Conservation (phyloP, 345 rosid species). For the Crucihimalaya himalaica region DNA sequence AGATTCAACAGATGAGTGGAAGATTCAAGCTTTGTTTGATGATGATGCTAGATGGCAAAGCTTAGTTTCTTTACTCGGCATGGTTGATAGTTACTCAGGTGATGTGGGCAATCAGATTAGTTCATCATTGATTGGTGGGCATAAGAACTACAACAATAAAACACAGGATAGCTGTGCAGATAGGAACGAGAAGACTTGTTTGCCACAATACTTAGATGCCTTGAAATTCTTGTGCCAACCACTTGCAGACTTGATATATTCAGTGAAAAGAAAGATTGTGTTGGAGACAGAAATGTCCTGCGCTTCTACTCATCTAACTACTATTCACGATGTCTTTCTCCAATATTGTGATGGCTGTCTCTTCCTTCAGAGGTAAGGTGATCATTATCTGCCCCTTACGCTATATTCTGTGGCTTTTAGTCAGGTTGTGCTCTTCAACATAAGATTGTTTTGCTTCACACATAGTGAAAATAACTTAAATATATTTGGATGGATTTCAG, state of each 20-base stretch:
- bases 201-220: conserved; percentile 51
- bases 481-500: conserved; percentile 16
- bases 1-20: conserved; percentile 45
- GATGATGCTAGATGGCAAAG: conserved; percentile 48
- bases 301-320: conserved; percentile 46
- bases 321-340: conserved; percentile 58
- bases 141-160: conserved; percentile 31
- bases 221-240: conserved; percentile 80
- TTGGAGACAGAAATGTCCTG: conserved; percentile 46
- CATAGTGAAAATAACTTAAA: not conserved
- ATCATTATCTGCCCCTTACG: conserved; percentile 27
- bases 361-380: conserved; percentile 53
- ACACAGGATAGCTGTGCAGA: conserved; percentile 32
- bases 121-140: conserved; percentile 36
- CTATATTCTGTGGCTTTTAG: conserved; percentile 22
- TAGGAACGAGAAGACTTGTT: conserved; percentile 43
- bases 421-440: not conserved
- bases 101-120: conserved; percentile 38
- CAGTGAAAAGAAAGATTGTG: conserved; percentile 56
- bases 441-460: conserved; percentile 14
- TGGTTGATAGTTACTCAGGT: conserved; percentile 49
- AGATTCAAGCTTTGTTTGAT: conserved; percentile 45
- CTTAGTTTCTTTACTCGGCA: conserved; percentile 50
- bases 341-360: conserved; percentile 56
- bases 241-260: conserved; percentile 67